A percentile compares a stretch with the other conserved stretches of the same genome.
These are phyloP conservation scores for Alternaria arborescens DNA, from an alignment of 2,329 filamentous ascomycete species.

Conservation along the genomic window DNA sequence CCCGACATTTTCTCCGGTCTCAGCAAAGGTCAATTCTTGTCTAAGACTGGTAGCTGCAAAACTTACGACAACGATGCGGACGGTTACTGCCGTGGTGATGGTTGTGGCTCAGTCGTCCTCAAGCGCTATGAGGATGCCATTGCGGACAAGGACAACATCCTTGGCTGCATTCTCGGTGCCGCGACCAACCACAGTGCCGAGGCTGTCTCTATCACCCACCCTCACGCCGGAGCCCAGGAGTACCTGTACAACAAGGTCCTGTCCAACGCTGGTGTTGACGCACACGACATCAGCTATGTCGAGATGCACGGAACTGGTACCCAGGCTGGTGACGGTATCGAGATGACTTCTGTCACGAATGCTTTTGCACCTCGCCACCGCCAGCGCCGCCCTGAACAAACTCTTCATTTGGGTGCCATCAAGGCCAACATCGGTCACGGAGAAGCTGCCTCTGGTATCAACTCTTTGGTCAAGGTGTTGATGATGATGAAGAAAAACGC, in stretches of 20 bases:
- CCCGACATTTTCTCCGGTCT: conserved; percentile 81
- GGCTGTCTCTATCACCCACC: conserved; percentile 83
- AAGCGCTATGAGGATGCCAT: conserved; percentile 83
- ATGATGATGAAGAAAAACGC: conserved; percentile 64
- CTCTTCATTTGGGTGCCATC: conserved; percentile 63
- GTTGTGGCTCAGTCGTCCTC: conserved; percentile 75
- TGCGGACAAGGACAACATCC: conserved; percentile 73
- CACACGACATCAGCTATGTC: conserved; percentile 80
- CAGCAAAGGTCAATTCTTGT: conserved; percentile 79
- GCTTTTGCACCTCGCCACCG: conserved; percentile 66
- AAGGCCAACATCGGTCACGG: conserved; percentile 65
- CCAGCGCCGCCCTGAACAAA: conserved; percentile 59
- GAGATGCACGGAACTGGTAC: conserved; percentile 93
- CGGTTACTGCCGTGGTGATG: conserved; percentile 83
- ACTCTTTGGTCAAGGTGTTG: conserved; percentile 62
- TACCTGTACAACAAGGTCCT: conserved; percentile 75
- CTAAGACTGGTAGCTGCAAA: conserved; percentile 78
- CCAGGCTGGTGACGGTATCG: conserved; percentile 81
- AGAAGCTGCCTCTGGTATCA: conserved; percentile 64
- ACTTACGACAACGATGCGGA: conserved; percentile 83
- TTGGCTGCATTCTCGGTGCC: conserved; percentile 78
- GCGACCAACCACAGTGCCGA: conserved; percentile 85
- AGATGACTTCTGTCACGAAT: conserved; percentile 79
- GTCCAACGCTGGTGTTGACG: conserved; percentile 76
- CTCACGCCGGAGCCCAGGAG: conserved; percentile 79